These are phyloP conservation scores for Ustilago trichophora DNA, from an alignment of 1,284 basidiomycete genomes.

Conservation along the genomic window DNA sequence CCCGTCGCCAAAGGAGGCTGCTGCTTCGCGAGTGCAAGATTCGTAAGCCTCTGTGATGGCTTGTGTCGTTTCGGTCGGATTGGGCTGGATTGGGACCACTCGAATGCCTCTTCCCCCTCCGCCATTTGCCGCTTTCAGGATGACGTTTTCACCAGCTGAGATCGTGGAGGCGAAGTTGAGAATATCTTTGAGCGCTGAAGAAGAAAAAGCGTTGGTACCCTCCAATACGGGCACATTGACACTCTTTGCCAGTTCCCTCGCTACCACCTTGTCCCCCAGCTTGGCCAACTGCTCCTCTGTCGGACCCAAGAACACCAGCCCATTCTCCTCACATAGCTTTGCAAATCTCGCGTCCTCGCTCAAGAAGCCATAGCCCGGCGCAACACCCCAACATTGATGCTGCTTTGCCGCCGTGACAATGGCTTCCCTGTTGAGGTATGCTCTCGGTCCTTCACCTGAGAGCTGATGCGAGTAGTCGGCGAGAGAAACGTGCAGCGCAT, in stretches of 20 bases:
- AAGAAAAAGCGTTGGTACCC: slow-evolving; percentile 3
- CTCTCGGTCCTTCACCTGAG: slow-evolving; percentile 60
- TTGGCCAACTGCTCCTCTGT: slow-evolving; percentile 5
- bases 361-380: slow-evolving; percentile 38
- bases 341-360: slow-evolving; percentile 38
- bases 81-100: slow-evolving; percentile 6
- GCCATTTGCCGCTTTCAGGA: slow-evolving; percentile 47
- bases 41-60: slow-evolving; percentile 15
- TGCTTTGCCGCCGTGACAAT: slow-evolving; percentile 69
- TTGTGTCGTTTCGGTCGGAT: background rate
- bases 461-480: slow-evolving; percentile 8
- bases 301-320: slow-evolving; percentile 29
- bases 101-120: slow-evolving; percentile 47
- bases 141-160: slow-evolving; percentile 2
- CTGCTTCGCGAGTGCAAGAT: slow-evolving; percentile 35
- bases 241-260: slow-evolving; percentile 13
- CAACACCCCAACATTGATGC: slow-evolving; percentile 69
- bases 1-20: slow-evolving; percentile 24
- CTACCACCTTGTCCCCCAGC: slow-evolving; percentile 29
- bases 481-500: slow-evolving; percentile 31
- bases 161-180: slow-evolving; percentile 12
- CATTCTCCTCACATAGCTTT: slow-evolving; percentile 7
- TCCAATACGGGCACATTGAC: slow-evolving; percentile 18
- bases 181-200: slow-evolving; percentile 13
- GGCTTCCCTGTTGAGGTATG: slow-evolving; percentile 61